Evolutionary conservation across 2,329 filamentous ascomycete genomes (phyloP).

Genomic region (Calonectria hongkongensis): DNA sequence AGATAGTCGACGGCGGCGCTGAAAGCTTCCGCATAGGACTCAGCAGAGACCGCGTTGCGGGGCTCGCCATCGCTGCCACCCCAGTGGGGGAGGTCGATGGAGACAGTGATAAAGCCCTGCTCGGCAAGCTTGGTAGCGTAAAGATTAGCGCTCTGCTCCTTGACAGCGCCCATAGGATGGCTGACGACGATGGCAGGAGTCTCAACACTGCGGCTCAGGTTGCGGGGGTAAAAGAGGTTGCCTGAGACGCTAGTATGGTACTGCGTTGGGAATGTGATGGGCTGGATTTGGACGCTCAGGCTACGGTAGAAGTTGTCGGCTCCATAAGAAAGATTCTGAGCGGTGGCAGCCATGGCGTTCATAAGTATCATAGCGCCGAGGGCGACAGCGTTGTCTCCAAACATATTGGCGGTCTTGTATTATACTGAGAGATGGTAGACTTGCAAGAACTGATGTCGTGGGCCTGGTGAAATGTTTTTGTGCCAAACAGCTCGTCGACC

Average conservation of each 20-base stretch:
- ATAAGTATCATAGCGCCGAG: background rate
- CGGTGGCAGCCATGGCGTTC: slow-evolving; percentile 9
- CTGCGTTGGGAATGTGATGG: slow-evolving; percentile 26
- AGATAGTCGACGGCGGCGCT: slow-evolving; percentile 59
- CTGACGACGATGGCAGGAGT: slow-evolving; percentile 53
- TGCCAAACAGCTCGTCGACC: no score
- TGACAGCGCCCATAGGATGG: slow-evolving; percentile 56
- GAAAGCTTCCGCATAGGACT: slow-evolving; percentile 55
- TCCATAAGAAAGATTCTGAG: slow-evolving; percentile 29
- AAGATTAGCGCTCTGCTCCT: slow-evolving; percentile 57
- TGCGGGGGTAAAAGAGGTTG: slow-evolving; percentile 25
- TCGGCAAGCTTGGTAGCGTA: slow-evolving; percentile 54
- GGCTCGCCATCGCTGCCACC: slow-evolving; percentile 15
- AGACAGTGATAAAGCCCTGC: slow-evolving; percentile 16
- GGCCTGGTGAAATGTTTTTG: no score
- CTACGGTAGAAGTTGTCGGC: slow-evolving; percentile 38
- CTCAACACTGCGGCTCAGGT: slow-evolving; percentile 11
- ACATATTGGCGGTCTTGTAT: no score
- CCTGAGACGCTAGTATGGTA: slow-evolving; percentile 3
- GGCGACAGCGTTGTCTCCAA: background rate
- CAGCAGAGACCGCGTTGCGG: slow-evolving; percentile 51
- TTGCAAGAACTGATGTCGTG: no score
- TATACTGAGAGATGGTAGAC: no score
- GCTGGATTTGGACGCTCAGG: background rate
- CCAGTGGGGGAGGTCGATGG: slow-evolving; percentile 12